These are phyloP conservation scores for Senna siamea DNA, from an alignment of 306 rosid genomes.

Conservation along the genomic window DNA sequence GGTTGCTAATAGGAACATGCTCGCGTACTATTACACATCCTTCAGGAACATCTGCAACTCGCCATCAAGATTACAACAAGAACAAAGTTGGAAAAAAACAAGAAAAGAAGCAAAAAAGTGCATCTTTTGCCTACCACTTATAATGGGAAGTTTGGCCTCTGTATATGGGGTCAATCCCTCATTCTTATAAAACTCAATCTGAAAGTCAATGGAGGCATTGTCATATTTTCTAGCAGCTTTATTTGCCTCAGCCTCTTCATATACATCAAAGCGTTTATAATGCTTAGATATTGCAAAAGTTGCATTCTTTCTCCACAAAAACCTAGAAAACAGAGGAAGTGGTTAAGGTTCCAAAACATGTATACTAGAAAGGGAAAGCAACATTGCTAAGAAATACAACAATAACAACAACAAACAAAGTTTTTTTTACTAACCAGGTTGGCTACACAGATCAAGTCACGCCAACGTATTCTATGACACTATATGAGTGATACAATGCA, in stretches of 20 bases:
- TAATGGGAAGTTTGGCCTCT: slow-evolving; percentile 66
- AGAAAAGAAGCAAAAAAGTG: too few species aligned
- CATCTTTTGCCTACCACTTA: slow-evolving; percentile 58
- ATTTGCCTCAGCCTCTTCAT: slow-evolving; percentile 65
- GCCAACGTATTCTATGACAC: too few species aligned
- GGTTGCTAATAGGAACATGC: slow-evolving; percentile 72
- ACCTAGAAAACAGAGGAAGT: slow-evolving; percentile 42
- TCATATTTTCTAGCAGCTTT: slow-evolving; percentile 62
- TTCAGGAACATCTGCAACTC: slow-evolving; percentile 71
- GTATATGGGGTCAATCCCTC: slow-evolving; percentile 72
- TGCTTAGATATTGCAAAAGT: slow-evolving; percentile 70
- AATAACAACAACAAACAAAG: too few species aligned
- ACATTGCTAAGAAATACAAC: too few species aligned
- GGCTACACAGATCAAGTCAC: too few species aligned
- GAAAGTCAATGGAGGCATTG: slow-evolving; percentile 64
- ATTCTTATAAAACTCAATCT: slow-evolving; percentile 56
- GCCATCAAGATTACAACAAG: slow-evolving; percentile 25
- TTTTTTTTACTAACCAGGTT: too few species aligned
- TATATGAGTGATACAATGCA: too few species aligned
- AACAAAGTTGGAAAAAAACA: neutral
- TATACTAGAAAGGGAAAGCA: slow-evolving; percentile 14
- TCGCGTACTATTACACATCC: slow-evolving; percentile 67
- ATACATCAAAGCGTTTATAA: slow-evolving; percentile 65
- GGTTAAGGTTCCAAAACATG: neutral
- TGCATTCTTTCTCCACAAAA: slow-evolving; percentile 66